Percentiles rank a stretch among this genome's conserved stretches.
phyloP scores from a whole-genome alignment of 257 asterid species.

The Schizonepeta tenuifolia region DNA sequence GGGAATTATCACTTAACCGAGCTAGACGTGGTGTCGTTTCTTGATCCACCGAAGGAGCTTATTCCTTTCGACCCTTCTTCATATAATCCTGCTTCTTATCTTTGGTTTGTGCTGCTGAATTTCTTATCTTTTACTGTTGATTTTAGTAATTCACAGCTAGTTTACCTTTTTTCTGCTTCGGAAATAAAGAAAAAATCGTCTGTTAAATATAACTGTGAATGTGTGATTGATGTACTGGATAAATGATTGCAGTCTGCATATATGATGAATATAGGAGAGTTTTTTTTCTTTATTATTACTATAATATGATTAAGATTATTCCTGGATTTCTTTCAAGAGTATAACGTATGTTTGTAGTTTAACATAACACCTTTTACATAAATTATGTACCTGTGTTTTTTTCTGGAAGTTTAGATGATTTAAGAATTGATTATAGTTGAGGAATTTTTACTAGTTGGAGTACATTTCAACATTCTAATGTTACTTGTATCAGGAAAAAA shows the following conservation, averaged over 20 bases:
- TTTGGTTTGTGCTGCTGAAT: constrained; percentile 55
- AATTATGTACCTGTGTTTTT: not conserved
- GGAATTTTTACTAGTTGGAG: not conserved
- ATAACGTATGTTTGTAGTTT: not conserved
- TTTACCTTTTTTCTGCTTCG: not conserved
- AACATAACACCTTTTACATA: not conserved
- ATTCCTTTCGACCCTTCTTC: constrained; percentile 84
- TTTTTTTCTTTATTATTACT: not conserved
- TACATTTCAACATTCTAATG: constrained; percentile 8
- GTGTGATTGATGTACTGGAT: not conserved
- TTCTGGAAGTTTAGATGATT: not conserved
- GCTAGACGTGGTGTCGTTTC: constrained; percentile 70
- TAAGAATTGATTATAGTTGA: not conserved
- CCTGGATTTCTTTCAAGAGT: not conserved
- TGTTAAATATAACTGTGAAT: not conserved
- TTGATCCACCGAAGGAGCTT: constrained; percentile 78
- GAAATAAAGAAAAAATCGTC: not conserved
- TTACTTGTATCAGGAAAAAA: constrained; percentile 68
- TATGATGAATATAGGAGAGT: not conserved
- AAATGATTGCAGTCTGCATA: not conserved
- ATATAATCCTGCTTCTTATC: constrained; percentile 78
- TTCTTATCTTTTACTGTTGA: not conserved
- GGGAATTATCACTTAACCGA: constrained; percentile 55
- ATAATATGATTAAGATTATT: not conserved
- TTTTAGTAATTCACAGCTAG: constrained; percentile 1